Base-by-base conservation (phyloP, 108 stramenopile genomes). In the Pelagomonas calceolata region DNA sequence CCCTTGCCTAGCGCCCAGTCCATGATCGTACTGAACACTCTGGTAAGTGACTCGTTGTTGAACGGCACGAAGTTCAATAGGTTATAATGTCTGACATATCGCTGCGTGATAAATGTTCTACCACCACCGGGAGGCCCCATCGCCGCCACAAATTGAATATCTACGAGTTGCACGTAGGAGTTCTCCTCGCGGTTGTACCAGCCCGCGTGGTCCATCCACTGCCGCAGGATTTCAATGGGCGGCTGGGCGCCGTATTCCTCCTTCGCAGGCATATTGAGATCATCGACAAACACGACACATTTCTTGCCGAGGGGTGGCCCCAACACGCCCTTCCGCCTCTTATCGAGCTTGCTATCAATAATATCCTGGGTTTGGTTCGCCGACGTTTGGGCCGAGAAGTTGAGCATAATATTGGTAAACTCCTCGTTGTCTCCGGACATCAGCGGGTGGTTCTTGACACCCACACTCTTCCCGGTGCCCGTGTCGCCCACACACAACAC, bases 211-310 rank as follows among this genome's bases (percentile, higher is more conserved):
- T 88, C 87, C 83, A 86, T 86, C 80, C 78, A 85, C 76, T 88
- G 87, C 26, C 87, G 68, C 46, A 88, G 71, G 21, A 88, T 77
- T 69, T 88, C 87, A 32, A 86, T 86, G 16, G 87, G 85, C 17
- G 87, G 87, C 79, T 88, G 87, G 33, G 87, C 87, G 31, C 87
- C 87, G 66, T 86, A 88, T 66, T 76, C 81, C 70, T 88, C 87
- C 80, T 85, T 84, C 39, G 87, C 85, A n/a, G 87, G 87, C 87
- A 88, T 88, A 76, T 88, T 88, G 60, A 88, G 78, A 64, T 88
- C 87, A 66, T 88, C 87, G 34, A 88, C 86, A 67, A 88, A 85
- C 32, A 88, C 68, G 39, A 88, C 67, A 64, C 78, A 70, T 9
- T 60, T 83, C 34, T 70, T 81, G 33, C 85, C 85, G 32, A 85